A percentile compares a stretch with the other conserved stretches of the same genome.
Evolutionary conservation across 2,329 filamentous ascomycete species (phyloP).

Genomic region (Clathrospora elynae): DNA sequence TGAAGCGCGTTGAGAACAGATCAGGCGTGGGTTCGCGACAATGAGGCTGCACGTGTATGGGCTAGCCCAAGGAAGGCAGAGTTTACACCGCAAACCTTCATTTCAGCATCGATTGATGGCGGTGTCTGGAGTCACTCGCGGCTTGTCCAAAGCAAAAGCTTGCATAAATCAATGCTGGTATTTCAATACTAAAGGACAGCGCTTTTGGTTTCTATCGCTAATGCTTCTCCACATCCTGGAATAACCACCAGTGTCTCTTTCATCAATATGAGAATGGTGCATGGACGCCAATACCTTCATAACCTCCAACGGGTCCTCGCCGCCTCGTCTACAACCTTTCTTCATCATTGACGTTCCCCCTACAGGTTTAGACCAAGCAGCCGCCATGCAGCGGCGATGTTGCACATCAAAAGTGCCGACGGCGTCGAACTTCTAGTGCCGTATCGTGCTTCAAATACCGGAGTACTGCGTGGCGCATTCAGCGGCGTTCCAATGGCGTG

Average conservation of each 20-base stretch:
- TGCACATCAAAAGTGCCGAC: not conserved
- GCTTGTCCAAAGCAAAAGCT: not conserved
- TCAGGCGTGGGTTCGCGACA: no score
- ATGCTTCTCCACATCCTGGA: not conserved
- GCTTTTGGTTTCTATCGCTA: slow-evolving; percentile 18
- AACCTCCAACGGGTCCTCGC: not conserved
- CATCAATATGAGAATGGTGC: slow-evolving; percentile 25
- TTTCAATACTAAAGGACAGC: slow-evolving; percentile 17
- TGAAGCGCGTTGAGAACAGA: no score
- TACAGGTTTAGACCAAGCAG: slow-evolving; percentile 1
- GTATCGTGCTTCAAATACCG: slow-evolving; percentile 2
- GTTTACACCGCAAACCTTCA: no score
- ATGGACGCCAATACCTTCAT: not conserved
- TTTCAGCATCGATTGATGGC: not conserved
- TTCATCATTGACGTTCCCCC: not conserved
- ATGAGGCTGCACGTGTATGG: no score
- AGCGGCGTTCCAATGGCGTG: slow-evolving; percentile 3
- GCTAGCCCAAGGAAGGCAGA: no score
- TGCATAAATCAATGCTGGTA: slow-evolving; percentile 16
- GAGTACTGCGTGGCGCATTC: not conserved
- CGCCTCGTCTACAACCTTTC: not conserved
- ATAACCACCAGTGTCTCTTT: slow-evolving; percentile 23
- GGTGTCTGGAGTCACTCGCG: no score
- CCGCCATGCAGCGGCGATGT: not conserved
- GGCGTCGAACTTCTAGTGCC: not conserved